Evolutionary conservation across 768 basidiomycete genomes (phyloP), one percentile per base, ranked within the genome.

Genomic region (Boletus vinaceobasis): DNA sequence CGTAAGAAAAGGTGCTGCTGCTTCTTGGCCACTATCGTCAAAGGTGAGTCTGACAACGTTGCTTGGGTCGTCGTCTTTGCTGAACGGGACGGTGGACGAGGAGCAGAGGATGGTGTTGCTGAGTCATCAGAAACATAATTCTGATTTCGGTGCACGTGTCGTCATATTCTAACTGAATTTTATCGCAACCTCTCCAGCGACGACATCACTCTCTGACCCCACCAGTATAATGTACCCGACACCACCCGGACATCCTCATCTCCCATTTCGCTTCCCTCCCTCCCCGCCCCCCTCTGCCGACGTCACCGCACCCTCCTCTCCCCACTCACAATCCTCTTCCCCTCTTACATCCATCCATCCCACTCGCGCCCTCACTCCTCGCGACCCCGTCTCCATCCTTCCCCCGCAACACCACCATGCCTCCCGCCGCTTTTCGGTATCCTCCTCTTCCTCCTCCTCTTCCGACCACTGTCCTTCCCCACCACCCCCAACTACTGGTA

Each of bases 401-500:
- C 19, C 54, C n/a, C 51, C 51, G 15, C 29, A 73, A 50, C 60
- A 66, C 17, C 69, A 69, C 6, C 68, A 69, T 33, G 57, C 71
- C 17, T 64, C 72, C 26, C 74, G 74, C 26, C 73, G 74, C 38
- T 65, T 63, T 37, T 70, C 71, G 0, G 42, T 62, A 2, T 63
- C 64, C 0, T 57, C 66, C 17, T 58, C 69, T 1, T 72, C 65
- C 7, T 65, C 66, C 15, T 58, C 60, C 0, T 61, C 56, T 1
- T 50, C 52, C 56, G 53, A 33, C 2, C 51, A 19, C 5, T 27
- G 23, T 31, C 33, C 48, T 0, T 53, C 57, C 29, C 63, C 55
- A 13, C 47, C 61, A 27, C 54, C 58, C 23, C 44, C 53, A n/a
- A 60, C 56, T 7, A 37, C 65, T 2, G 84, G 83, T 19, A 87